These are phyloP conservation scores for Neofusicoccum kwambonambiense DNA, from an alignment of 2,329 filamentous ascomycete genomes.

Conservation along the genomic window DNA sequence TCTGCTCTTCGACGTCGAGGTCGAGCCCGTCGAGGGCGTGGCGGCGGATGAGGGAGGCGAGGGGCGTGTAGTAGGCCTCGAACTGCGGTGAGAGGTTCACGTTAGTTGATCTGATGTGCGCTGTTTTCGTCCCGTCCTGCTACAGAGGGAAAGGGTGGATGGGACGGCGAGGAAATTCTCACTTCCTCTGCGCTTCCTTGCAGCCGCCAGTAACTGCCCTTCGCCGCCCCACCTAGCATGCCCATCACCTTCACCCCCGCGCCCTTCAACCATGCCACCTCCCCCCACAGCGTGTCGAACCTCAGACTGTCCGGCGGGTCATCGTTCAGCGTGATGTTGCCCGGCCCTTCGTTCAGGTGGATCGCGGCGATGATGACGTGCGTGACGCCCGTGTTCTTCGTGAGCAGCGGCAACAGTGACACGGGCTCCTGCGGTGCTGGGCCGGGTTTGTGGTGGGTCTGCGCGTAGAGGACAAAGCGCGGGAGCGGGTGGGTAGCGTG, in stretches of 20 bases:
- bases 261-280: constrained; percentile 69
- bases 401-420: constrained; percentile 61
- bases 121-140: no score
- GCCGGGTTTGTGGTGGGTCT: constrained; percentile 60
- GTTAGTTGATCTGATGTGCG: neutral
- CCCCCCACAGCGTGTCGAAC: constrained; percentile 74
- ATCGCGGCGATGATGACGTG: constrained; percentile 86
- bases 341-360: constrained; percentile 71
- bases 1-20: constrained; percentile 63
- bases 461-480: constrained; percentile 59
- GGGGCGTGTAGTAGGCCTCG: constrained; percentile 69
- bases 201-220: constrained; percentile 64
- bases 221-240: constrained; percentile 84
- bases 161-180: constrained; percentile 19
- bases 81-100: constrained; percentile 48
- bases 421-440: constrained; percentile 47
- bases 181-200: constrained; percentile 31
- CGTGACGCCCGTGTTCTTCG: constrained; percentile 63
- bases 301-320: constrained; percentile 65
- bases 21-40: constrained; percentile 46
- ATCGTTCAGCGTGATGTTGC: constrained; percentile 76
- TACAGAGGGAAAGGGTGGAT: no score
- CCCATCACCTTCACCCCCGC: constrained; percentile 76
- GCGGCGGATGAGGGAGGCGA: constrained; percentile 63
- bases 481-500: constrained; percentile 24